Evolutionary conservation across 345 rosid genomes (phyloP).

Genomic region (sweet orange (Citrus sinensis)): DVS_A1.0 CM039163.1:6466501-6467000

Average conservation of each 20-base stretch:
- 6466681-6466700: not conserved
- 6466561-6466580: not conserved
- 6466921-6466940: not conserved
- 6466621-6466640: not conserved
- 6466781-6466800: conserved; percentile 30
- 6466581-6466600: not conserved
- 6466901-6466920: not conserved
- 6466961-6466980: not conserved
- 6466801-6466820: conserved; percentile 26
- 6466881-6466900: conserved; percentile 1
- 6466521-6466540: not conserved
- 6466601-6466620: not conserved
- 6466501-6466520: not conserved
- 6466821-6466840: conserved; percentile 23
- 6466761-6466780: not conserved
- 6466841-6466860: conserved; percentile 26
- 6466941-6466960: not conserved
- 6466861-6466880: conserved; percentile 39
- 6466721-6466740: not conserved
- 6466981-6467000: not conserved
- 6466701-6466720: not conserved
- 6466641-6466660: not conserved
- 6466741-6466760: conserved; percentile 6
- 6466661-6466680: not conserved
- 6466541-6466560: not conserved